Base-by-base conservation (phyloP, 805 yeast species). In the Candida pseudofarinosa region DNA sequence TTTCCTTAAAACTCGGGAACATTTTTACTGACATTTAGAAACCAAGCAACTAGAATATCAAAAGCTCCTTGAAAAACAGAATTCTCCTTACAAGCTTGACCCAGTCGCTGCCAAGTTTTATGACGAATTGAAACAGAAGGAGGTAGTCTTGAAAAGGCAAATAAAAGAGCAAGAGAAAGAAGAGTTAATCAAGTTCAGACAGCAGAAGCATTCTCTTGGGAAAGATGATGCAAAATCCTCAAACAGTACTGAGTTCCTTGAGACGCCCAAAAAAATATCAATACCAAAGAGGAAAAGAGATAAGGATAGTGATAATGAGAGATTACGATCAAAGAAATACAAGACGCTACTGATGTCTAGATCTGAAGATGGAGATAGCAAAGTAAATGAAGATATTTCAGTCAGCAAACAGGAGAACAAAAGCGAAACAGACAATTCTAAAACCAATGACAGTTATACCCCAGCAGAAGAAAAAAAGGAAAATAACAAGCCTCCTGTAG, bases 1-100 rank as follows among this genome's bases (percentile, higher is more conserved):
- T n/a, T n/a, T n/a, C n/a, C n/a, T n/a, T n/a, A n/a, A 32, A 19
- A n/a, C 14, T 12, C 18, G 10, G 16, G 15, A 6, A 15, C 5
- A 35, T 20, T 3, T 23, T 12, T 44, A 47, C 61, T 55, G 52
- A 54, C 57, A 16, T 20, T 34, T 49, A 67, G 62, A 60, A 47
- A 47, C 51, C 47, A 60, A 71, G 53, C 57, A 62, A 45, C 37
- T 61, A 48, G 57, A 72, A 39, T 59, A 54, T 42, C 62, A 60
- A 44, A 51, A 54, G 28, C 51, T 54, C 37, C 37, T 65, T 19
- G 64, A 63, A 30, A 50, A 54, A 1, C 53, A 58, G 19, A 66
- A 73, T 47, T 69, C 77, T 0, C 58, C 72, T 0, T 71, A 69
- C 45, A 71, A 70, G 44, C 52, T 73, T 38, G 65, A 65, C 43